These are phyloP conservation scores for Chara braunii DNA, from an alignment of 139 green algal genomes.

Conservation along the genomic window DNA sequence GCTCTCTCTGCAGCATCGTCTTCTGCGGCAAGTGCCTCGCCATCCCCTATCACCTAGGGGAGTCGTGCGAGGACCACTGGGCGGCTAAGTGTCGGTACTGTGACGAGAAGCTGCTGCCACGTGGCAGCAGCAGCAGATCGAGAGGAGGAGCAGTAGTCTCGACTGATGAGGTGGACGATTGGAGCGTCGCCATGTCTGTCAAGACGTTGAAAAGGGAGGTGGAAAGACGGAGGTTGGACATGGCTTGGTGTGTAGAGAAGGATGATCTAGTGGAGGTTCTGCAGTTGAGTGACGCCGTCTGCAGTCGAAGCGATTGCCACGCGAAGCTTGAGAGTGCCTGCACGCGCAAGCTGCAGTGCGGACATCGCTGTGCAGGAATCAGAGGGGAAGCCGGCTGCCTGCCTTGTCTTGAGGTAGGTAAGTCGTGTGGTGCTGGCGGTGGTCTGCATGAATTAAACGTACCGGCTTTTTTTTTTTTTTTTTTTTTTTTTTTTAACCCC, in stretches of 20 bases:
- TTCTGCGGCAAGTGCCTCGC: conserved; percentile 20
- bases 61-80: conserved; percentile 15
- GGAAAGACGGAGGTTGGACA: too few species aligned
- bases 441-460: too few species aligned
- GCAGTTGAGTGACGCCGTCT: too few species aligned
- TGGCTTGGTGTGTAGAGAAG: too few species aligned
- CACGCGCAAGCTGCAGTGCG: conserved; percentile 13
- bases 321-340: conserved; percentile 12
- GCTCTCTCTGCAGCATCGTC: not conserved
- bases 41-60: conserved; percentile 21
- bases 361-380: conserved; percentile 26
- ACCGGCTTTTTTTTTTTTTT: too few species aligned
- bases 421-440: too few species aligned
- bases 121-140: not conserved
- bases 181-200: not conserved
- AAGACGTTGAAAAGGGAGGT: not conserved
- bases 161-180: not conserved
- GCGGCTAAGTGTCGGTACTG: not conserved
- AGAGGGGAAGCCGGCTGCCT: conserved; percentile 23
- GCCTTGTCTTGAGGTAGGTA: conserved; percentile 34
- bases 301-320: not conserved
- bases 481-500: too few species aligned
- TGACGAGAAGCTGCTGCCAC: not conserved
- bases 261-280: too few species aligned
- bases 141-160: not conserved